Base-by-base conservation (phyloP, 257 asterid species). In the Solanum pinnatisectum region DNA sequence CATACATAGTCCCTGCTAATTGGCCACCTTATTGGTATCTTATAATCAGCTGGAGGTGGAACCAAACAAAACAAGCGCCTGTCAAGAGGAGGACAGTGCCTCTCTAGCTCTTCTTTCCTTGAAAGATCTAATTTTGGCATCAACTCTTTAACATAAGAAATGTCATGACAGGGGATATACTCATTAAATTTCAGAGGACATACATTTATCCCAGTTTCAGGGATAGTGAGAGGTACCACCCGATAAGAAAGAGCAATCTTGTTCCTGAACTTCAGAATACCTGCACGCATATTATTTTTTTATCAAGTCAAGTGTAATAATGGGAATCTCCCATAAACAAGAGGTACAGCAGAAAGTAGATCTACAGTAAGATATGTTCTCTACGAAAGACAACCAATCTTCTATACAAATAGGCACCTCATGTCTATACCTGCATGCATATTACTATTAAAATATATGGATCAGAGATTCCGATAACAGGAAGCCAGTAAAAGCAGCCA, bases 31-130 rank as follows among this genome's bases (percentile, higher is more conserved):
- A 95, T 95, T 3, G 98, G 98, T 87, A 95, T 79, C 94, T 95
- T 97, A 90, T 96, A 97, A 89, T 97, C 98, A 89, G 84, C 89
- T n/a, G 99, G 99, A 10, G 99, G 98, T 5, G 98, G 99, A 73
- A 96, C 94, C 92, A 97, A 92, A 90, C 99, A 97, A 88, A 95
- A 97, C 92, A 96, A 91, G 49, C 98, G 96, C 88, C 93, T 93
- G 56, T 85, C 85, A 14, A 92, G 89, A 2, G 98, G 98, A 85
- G 98, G 99, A 65, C 99, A 96, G 84, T 97, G 99, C 95, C 99
- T 95, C 91, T 97, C 98, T 73, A 96, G 94, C 92, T 95, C 98
- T 89, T 97, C 99, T 91, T 89, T 94, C 87, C 96, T 94, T 16
- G 95, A 90, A 90, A 92, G 88, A 91, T 97, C 95, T 90, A 95